These are phyloP conservation scores for Coemansia sp. DNA, from an alignment of 192 early-diverging fungal species.

Conservation along the genomic window DNA sequence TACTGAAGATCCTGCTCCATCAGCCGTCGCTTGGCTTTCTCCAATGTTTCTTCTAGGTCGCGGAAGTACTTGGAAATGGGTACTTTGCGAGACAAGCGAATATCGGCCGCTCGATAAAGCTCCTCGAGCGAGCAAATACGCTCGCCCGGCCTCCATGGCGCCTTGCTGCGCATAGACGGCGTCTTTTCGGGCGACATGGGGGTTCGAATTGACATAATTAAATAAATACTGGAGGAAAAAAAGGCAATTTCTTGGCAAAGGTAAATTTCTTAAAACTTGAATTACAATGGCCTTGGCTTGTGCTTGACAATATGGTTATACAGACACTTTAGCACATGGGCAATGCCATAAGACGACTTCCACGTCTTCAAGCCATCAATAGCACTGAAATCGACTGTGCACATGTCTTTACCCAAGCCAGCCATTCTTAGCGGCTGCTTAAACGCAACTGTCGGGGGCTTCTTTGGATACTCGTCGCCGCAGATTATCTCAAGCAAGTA, in stretches of 20 bases:
- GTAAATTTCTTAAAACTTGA: neutral
- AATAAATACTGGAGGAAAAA: conserved; percentile 3
- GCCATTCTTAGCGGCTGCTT: conserved; percentile 81
- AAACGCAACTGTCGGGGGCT: conserved; percentile 77
- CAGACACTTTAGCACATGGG: conserved; percentile 79
- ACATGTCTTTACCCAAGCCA: conserved; percentile 77
- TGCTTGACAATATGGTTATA: conserved; percentile 85
- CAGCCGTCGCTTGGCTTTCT: conserved; percentile 56
- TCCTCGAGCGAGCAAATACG: conserved; percentile 44
- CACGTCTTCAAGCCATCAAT: conserved; percentile 79
- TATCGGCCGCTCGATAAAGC: conserved; percentile 36
- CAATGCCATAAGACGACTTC: conserved; percentile 75
- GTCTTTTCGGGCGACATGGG: neutral
- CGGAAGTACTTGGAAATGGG: conserved; percentile 39
- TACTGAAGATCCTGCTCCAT: conserved; percentile 63
- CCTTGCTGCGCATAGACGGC: conserved; percentile 7
- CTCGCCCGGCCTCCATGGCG: conserved; percentile 43
- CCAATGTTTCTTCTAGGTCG: conserved; percentile 43
- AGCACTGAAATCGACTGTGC: conserved; percentile 65
- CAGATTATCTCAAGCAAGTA: conserved; percentile 85
- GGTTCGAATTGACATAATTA: conserved; percentile 1
- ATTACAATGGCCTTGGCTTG: conserved; percentile 79
- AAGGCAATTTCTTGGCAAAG: neutral
- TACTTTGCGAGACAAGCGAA: conserved; percentile 32
- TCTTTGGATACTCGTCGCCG: conserved; percentile 80